Evolutionary conservation across 768 basidiomycete genomes (phyloP), one percentile per base, ranked within the genome.

Genomic region (Scleroderma bovista): DNA sequence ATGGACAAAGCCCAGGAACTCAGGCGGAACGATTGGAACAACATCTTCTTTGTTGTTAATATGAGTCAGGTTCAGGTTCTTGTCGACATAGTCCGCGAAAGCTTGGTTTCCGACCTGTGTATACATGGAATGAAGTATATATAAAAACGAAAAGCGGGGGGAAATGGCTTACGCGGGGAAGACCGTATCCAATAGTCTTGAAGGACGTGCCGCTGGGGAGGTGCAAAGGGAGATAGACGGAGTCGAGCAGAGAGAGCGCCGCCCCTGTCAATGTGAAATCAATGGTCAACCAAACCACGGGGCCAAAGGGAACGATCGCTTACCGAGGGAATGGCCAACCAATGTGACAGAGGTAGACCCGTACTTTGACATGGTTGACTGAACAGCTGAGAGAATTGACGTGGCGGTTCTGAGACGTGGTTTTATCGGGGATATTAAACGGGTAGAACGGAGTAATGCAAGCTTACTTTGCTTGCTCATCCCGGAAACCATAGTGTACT

Each of bases 31-130:
- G 46, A 59, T 69, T 16, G 75, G 74, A 5, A 76, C 40, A 2
- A 62, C 60, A 43, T 76, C 74, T 31, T 68, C 52, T 48, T 60
- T 34, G 65, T 84, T 81, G 61, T 76, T 81, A 58, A 84, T 72
- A 50, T 75, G 59, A 8, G 63, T 59, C 51, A 69, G 61, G 6
- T 65, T 57, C 17, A 68, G 65, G 45, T 51, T 63, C 20, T 59
- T 51, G 49, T 75, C 75, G 33, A 76, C 62, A 47, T 72, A 69
- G 51, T 73, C 54, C 0, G 75, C 75, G 62, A 70, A 76, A 3
- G 58, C 71, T 49, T 70, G 58, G 59, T 78, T 73, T 1, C 75
- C 75, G 31, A 70, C 57, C 63, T 63, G 24, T 50, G 53, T n/a
- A 41, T 38, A n/a, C n/a, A n/a, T n/a, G n/a, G 2, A 43, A 46